These are phyloP conservation scores for Schizophyllum amplum DNA, from an alignment of 1,284 basidiomycete genomes.

Conservation along the genomic window DNA sequence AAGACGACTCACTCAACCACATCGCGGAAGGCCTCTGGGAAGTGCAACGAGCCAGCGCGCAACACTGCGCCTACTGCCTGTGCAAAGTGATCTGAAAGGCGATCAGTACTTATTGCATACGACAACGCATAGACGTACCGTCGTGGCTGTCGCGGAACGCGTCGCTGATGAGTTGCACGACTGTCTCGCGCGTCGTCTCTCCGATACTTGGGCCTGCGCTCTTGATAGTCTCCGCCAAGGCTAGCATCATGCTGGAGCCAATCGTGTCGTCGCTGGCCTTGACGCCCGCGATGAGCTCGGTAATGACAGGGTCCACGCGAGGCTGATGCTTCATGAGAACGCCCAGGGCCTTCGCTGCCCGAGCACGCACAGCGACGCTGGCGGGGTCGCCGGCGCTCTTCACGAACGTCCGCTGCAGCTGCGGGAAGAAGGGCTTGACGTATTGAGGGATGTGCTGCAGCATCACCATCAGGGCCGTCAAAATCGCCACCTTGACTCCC, in stretches of 20 bases:
- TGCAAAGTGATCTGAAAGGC: conserved; percentile 57
- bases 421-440: conserved; percentile 98
- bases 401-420: conserved; percentile 94
- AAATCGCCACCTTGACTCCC: conserved; percentile 84
- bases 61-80: conserved; percentile 65
- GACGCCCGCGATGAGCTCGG: conserved; percentile 75
- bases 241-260: conserved; percentile 66
- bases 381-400: conserved; percentile 85
- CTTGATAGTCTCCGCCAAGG: conserved; percentile 71
- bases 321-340: conserved; percentile 90
- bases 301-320: conserved; percentile 80
- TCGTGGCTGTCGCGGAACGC: conserved; percentile 70
- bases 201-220: conserved; percentile 74
- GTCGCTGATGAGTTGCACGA: conserved; percentile 71
- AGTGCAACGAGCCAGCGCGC: conserved; percentile 59
- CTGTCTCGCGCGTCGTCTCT: conserved; percentile 63
- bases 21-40: conserved; percentile 66
- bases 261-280: conserved; percentile 67
- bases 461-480: conserved; percentile 77
- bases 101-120: conserved; percentile 3
- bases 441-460: conserved; percentile 80
- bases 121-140: conserved; percentile 37
- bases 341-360: conserved; percentile 81
- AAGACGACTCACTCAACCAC: conserved; percentile 4
- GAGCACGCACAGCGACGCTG: conserved; percentile 73